Base-by-base conservation (phyloP, 2,329 filamentous ascomycete species). In the Ceratocystis colombiana region DNA sequence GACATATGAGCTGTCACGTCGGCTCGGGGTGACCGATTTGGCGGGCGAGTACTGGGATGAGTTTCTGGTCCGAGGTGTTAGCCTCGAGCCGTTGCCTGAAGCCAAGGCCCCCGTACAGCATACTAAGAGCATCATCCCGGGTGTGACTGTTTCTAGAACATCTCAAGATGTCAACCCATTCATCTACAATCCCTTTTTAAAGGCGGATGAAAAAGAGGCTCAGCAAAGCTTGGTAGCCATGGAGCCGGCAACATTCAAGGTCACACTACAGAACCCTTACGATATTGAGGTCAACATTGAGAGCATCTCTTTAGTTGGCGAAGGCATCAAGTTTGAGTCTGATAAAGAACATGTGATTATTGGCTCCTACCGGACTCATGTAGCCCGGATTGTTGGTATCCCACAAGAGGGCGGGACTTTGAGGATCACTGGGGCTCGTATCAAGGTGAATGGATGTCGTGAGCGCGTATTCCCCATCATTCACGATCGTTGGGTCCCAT, bases 31-130 rank as follows among this genome's bases (percentile, higher is more conserved):
- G 33, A 78, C 82, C 4, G 77, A 87, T 66, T 76, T 93, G 53
- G 81, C 85, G 64, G 91, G 90, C 5, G 88, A 94, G 70, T 99
- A 96, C 73, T 99, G 94, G 94, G 94, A 99, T 74, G 90, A 96
- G 72, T 97, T 97, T 71, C 79, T 99, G 7, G 82, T 99, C 61
- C 86, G 94, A 62, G 85, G 85, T 69, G 79, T 96, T 70, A 83
- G 86, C 65, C 78, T 96, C 55, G 84, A 91, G 63, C 79, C 88
- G 28, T 75, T 84, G 46, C 78, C 85, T 8, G 76, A 79, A 53
- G 80, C 81, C 10, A 81, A 83, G 70, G 81, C 82, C 17, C 87
- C 89, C 0, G 82, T 89, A 64, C 80, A 87, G 5, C 88, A 91
- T 71, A 78, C 80, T 1, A 82, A 79, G 68, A 81, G 77, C 66